Percentiles rank a stretch among this genome's conserved stretches.
phyloP scores from a whole-genome alignment of 805 yeast species.

The Barnettozyma populi region DNA sequence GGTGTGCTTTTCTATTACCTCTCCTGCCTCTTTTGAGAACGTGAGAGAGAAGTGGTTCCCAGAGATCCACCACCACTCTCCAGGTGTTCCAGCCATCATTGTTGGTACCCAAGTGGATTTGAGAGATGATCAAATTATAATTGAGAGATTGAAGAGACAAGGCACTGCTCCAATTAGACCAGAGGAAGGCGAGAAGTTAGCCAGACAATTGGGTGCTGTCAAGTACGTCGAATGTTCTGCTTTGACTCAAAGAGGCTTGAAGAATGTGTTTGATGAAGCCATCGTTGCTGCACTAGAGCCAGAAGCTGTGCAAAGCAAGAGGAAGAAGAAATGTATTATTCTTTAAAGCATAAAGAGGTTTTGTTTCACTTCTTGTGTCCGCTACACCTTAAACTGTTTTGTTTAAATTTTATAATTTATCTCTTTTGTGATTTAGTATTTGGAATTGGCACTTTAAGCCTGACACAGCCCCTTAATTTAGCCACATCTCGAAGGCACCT shows the following conservation, averaged over 20 bases:
- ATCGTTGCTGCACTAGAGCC: slow-evolving; percentile 98
- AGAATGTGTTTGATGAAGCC: slow-evolving; percentile 97
- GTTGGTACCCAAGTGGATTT: slow-evolving; percentile 97
- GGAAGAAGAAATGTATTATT: slow-evolving; percentile 77
- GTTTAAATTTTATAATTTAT: background rate
- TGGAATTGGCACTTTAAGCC: background rate
- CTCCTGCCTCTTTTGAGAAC: slow-evolving; percentile 96
- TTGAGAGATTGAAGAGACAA: slow-evolving; percentile 86
- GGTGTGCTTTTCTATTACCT: slow-evolving; percentile 93
- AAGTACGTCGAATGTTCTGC: slow-evolving; percentile 98
- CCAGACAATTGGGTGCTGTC: slow-evolving; percentile 91
- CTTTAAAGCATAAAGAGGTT: slow-evolving; percentile 29
- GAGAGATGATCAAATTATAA: slow-evolving; percentile 86
- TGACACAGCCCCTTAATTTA: background rate
- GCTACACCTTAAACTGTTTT: background rate
- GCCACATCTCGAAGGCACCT: background rate
- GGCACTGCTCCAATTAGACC: slow-evolving; percentile 79
- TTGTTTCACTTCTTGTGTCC: slow-evolving; percentile 1
- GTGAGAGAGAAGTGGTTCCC: slow-evolving; percentile 99
- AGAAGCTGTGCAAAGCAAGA: slow-evolving; percentile 74
- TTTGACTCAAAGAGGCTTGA: slow-evolving; percentile 91
- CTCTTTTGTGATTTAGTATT: background rate
- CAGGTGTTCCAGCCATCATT: slow-evolving; percentile 95
- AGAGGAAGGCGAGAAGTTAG: slow-evolving; percentile 88
- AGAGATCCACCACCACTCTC: slow-evolving; percentile 95